These are phyloP conservation scores for Phascolomyces articulosus DNA, from an alignment of 371 early-diverging fungal genomes.

Conservation along the genomic window DNA sequence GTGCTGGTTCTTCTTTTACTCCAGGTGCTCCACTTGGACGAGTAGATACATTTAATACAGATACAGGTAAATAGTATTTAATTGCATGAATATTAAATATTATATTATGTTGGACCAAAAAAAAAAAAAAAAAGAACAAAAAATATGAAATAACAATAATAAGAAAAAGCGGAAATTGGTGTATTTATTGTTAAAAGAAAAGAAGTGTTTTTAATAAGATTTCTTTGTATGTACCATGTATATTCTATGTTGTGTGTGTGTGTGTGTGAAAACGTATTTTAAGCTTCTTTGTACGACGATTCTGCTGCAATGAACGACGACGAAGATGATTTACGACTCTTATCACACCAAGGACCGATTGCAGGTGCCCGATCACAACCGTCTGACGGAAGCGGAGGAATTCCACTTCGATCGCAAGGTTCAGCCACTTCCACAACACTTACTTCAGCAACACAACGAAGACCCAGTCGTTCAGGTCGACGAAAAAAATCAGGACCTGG, in stretches of 20 bases:
- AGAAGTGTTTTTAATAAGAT: background rate
- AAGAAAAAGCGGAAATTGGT: too few species aligned
- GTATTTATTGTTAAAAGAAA: background rate
- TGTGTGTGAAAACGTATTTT: background rate
- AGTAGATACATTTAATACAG: slow-evolving; percentile 25
- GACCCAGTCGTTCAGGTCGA: too few species aligned
- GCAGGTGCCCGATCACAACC: slow-evolving; percentile 30
- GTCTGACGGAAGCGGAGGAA: slow-evolving; percentile 16
- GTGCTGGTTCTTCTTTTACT: background rate
- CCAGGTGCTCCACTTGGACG: slow-evolving; percentile 14
- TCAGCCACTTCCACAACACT: background rate
- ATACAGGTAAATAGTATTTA: slow-evolving; percentile 24
- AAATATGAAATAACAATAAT: too few species aligned
- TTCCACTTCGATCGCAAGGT: slow-evolving; percentile 18
- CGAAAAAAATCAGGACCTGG: slow-evolving; percentile 6
- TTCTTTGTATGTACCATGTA: too few species aligned
- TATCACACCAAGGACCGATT: slow-evolving; percentile 44
- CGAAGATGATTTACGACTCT: slow-evolving; percentile 49
- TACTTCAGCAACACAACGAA: slow-evolving; percentile 6
- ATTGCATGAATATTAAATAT: too few species aligned
- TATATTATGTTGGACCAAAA: background rate
- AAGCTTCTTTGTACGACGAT: slow-evolving; percentile 50
- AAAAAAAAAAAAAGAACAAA: background rate
- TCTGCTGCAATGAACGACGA: slow-evolving; percentile 37
- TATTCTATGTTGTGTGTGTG: background rate